A percentile compares a stretch with the other conserved stretches of the same genome.
Evolutionary conservation across 2,329 filamentous ascomycete genomes (phyloP).

Genomic region (Zopfia rhizophila): DNA sequence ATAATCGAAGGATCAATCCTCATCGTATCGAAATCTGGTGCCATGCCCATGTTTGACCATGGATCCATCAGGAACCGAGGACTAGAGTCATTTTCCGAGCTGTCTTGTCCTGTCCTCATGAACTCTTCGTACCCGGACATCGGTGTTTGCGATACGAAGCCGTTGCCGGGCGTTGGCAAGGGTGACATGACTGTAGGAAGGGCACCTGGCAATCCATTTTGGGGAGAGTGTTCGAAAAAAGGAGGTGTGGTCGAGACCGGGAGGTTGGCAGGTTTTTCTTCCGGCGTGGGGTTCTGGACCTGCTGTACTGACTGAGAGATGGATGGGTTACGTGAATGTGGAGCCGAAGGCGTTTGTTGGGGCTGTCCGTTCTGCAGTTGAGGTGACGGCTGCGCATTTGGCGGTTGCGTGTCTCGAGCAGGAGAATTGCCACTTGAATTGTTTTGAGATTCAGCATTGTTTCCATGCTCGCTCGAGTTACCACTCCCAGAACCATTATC

Average conservation of each 20-base stretch:
- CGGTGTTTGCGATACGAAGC: slow-evolving; percentile 56
- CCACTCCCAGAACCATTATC: slow-evolving; percentile 39
- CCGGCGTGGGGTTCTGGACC: slow-evolving; percentile 42
- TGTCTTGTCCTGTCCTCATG: slow-evolving; percentile 49
- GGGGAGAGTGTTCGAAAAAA: slow-evolving; percentile 55
- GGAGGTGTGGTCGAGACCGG: slow-evolving; percentile 45
- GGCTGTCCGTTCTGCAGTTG: slow-evolving; percentile 24
- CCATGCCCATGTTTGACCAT: slow-evolving; percentile 59
- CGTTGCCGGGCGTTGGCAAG: slow-evolving; percentile 49
- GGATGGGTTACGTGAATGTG: slow-evolving; percentile 45
- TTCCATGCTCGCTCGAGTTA: slow-evolving; percentile 46
- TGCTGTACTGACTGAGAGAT: slow-evolving; percentile 42
- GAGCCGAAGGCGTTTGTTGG: slow-evolving; percentile 38
- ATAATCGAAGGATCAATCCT: slow-evolving; percentile 58
- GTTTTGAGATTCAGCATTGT: slow-evolving; percentile 42
- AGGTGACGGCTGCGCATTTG: slow-evolving; percentile 32
- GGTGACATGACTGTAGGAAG: slow-evolving; percentile 49
- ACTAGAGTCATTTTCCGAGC: slow-evolving; percentile 55
- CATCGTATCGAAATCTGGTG: slow-evolving; percentile 56
- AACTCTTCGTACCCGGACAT: slow-evolving; percentile 61
- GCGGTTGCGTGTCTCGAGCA: slow-evolving; percentile 34
- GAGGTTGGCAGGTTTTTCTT: slow-evolving; percentile 43
- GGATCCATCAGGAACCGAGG: slow-evolving; percentile 60
- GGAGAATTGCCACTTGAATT: slow-evolving; percentile 49
- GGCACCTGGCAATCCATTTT: slow-evolving; percentile 42